These are phyloP conservation scores for Tremella mesenterica DNA, from an alignment of 768 basidiomycete genomes.

Conservation along the genomic window DNA sequence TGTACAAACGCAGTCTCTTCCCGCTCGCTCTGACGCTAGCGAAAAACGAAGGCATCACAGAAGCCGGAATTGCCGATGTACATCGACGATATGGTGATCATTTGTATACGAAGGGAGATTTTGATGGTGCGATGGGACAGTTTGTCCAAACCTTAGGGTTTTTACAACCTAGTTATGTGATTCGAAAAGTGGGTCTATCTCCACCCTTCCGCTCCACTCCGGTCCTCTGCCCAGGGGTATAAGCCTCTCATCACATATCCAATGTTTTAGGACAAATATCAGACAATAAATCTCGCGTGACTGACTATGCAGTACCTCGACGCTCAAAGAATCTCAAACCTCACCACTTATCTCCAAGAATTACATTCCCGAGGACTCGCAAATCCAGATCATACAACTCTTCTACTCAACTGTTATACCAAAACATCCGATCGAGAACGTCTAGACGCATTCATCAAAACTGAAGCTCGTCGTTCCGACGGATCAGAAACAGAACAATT, in stretches of 20 bases:
- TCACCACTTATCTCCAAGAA: slow-evolving; percentile 92
- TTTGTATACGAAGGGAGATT: slow-evolving; percentile 80
- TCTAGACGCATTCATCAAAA: slow-evolving; percentile 84
- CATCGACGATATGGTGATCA: slow-evolving; percentile 85
- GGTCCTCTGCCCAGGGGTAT: too few species aligned
- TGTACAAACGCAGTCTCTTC: slow-evolving; percentile 70
- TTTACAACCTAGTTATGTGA: slow-evolving; percentile 88
- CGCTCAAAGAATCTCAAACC: slow-evolving; percentile 88
- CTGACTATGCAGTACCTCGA: slow-evolving; percentile 67
- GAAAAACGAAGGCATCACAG: slow-evolving; percentile 64
- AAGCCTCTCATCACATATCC: too few species aligned
- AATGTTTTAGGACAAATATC: too few species aligned
- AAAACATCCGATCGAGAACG: slow-evolving; percentile 86
- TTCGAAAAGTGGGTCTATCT: slow-evolving; percentile 75
- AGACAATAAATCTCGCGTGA: background rate
- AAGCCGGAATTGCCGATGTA: slow-evolving; percentile 71
- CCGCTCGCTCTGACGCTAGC: slow-evolving; percentile 74
- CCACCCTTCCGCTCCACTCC: too few species aligned
- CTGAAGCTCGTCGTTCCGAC: slow-evolving; percentile 55
- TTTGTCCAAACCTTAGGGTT: slow-evolving; percentile 82
- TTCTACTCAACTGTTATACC: slow-evolving; percentile 93
- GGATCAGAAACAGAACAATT: slow-evolving; percentile 53
- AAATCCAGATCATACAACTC: slow-evolving; percentile 91
- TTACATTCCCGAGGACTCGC: slow-evolving; percentile 81
- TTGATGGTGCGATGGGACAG: slow-evolving; percentile 85